These are phyloP conservation scores for Saxophila tyrrhenica DNA, from an alignment of 495 filamentous ascomycete species.

Conservation along the genomic window DNA sequence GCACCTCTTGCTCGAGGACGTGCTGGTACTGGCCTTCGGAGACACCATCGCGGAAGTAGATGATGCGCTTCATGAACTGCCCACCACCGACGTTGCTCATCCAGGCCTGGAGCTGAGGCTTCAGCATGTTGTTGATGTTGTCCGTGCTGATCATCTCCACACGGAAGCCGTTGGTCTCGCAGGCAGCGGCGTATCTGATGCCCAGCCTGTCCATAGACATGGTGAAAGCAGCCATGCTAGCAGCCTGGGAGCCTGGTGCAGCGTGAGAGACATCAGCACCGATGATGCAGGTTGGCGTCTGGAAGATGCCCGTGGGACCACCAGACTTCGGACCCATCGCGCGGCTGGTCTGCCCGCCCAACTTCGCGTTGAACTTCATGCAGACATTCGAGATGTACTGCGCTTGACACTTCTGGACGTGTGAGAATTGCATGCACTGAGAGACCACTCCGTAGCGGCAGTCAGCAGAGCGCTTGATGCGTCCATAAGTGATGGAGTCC, in stretches of 20 bases:
- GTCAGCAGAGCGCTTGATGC: conserved; percentile 73
- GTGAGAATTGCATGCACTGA: conserved; percentile 52
- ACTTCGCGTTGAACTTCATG: conserved; percentile 93
- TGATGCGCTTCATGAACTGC: conserved; percentile 50
- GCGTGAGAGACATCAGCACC: conserved; percentile 86
- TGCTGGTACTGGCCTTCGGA: conserved; percentile 72
- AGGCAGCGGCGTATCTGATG: conserved; percentile 61
- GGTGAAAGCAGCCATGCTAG: conserved; percentile 80
- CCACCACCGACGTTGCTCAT: conserved; percentile 40
- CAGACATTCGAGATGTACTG: conserved; percentile 83
- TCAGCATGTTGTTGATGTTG: conserved; percentile 55
- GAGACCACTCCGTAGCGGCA: conserved; percentile 67
- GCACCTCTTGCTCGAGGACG: conserved; percentile 64
- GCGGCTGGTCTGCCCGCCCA: conserved; percentile 64
- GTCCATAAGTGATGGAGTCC: conserved; percentile 53
- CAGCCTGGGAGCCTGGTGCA: conserved; percentile 46
- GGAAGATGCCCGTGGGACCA: conserved; percentile 14
- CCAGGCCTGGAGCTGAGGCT: conserved; percentile 53
- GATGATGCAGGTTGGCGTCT: conserved; percentile 55
- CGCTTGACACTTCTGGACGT: conserved; percentile 48
- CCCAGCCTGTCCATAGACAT: conserved; percentile 54
- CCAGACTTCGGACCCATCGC: conserved; percentile 26
- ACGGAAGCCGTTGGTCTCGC: conserved; percentile 65
- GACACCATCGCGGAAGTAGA: conserved; percentile 93
- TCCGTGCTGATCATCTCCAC: conserved; percentile 57